Base-by-base conservation (phyloP, 2,329 filamentous ascomycete genomes). In the Lasiodiplodia citricola region DNA sequence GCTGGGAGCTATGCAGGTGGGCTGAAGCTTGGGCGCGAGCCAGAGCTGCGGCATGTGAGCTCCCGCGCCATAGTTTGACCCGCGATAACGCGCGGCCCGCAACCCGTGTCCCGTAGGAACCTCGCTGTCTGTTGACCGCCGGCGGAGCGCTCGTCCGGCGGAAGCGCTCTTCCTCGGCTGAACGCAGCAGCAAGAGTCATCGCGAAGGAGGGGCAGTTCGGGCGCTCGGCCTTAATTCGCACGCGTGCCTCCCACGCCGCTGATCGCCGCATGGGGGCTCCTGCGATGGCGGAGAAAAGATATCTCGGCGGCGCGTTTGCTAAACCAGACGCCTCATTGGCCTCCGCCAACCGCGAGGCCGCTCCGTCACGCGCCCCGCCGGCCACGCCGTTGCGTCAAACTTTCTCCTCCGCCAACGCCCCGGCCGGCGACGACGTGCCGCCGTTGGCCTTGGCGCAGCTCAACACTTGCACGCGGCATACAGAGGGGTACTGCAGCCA, bases 121-220 rank as follows among this genome's bases (percentile, higher is more conserved):
- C 31, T 31, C 31, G 31, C 37, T 37, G 65, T 58, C 28, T 52
- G 51, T 47, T 18, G 44, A 28, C 18, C 37, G 37, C 16, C 57
- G 8, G 44, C 37, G 35, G 21, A 47, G 55, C 54, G 50, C n/a
- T 67, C 65, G 41, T 41, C 56, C 65, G 65, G 65, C 41, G 41
- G 44, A 14, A 18, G 14, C 65, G 65, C 65, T 67, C 60, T 58
- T 38, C 65, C 47, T 67, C 65, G 65, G 65, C 44, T 67, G 56
- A 52, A 47, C 18, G 44, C 44, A n/a, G 44, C 44, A 21, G 13
- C 44, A 47, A 18, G 28, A 58, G 55, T 57, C 60, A 64, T 41
- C 60, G 41, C 44, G 41, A n/a, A 18, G 31, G 50, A 64, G 64
- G 55, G 64, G 37, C 52, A 31, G 35, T 54, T 50, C 51, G 50